These are phyloP conservation scores for Dactylellina drechsleri DNA, from an alignment of 2,329 filamentous ascomycete species.

Conservation along the genomic window DNA sequence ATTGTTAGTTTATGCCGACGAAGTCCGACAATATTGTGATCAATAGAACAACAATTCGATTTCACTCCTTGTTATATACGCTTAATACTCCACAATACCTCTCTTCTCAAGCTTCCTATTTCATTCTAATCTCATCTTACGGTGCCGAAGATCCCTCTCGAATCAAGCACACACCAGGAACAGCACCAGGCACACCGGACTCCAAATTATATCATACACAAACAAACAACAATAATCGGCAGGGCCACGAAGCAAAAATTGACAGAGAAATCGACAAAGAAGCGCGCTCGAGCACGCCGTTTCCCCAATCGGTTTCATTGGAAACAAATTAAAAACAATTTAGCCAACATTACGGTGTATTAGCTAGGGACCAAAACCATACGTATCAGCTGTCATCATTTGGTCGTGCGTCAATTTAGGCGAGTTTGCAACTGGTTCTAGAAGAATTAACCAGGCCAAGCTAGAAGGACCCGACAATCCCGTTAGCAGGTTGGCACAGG, in stretches of 20 bases:
- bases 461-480: slow-evolving; percentile 25
- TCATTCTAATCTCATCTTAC: not conserved
- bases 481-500: slow-evolving; percentile 29
- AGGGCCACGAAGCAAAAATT: too few relatives aligned
- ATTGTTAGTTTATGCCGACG: slow-evolving; percentile 8
- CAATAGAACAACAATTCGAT: not conserved
- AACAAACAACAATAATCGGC: not conserved
- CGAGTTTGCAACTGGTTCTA: slow-evolving; percentile 48
- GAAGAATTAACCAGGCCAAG: slow-evolving; percentile 17
- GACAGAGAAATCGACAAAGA: not conserved
- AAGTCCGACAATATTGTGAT: slow-evolving; percentile 11
- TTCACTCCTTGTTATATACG: not conserved
- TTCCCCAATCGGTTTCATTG: not conserved
- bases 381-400: slow-evolving; percentile 43
- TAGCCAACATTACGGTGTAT: slow-evolving; percentile 27
- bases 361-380: not conserved
- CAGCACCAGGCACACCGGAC: not conserved
- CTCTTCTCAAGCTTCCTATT: slow-evolving; percentile 33
- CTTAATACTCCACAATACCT: not conserved
- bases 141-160: not conserved
- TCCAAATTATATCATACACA: not conserved
- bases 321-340: slow-evolving; percentile 13
- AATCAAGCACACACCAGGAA: not conserved
- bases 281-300: not conserved
- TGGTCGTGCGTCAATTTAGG: slow-evolving; percentile 46